Evolutionary conservation across 2,329 filamentous ascomycete species (phyloP), one percentile per base, ranked within the genome.

Genomic region (Xylaria polymorpha): DNA sequence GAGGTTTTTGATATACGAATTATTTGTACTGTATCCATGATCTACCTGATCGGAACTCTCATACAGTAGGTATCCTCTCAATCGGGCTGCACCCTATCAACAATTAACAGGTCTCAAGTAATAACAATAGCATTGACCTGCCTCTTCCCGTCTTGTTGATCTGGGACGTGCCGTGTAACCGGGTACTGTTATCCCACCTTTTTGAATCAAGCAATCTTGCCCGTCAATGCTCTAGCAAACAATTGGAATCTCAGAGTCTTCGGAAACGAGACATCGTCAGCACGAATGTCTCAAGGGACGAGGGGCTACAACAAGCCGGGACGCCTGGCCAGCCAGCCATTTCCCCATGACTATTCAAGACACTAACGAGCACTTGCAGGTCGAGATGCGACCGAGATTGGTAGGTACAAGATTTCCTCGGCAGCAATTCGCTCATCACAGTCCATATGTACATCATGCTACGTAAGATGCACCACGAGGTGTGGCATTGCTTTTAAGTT

Each of bases 301-400:
- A 55, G 41, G 50, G 48, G 61, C n/a, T 39, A 20, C 48, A 32
- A n/a, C 22, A 39, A 57, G 57, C 48, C n/a, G 43, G 61, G 48
- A 57, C 55, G 48, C 43, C 5, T 62, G 62, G 61, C 61, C 50
- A 46, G 63, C 65, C 58, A 65, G 65, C 61, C 65, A 63, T 64
- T 62, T 68, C 44, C 37, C 46, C 61, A 61, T 15, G 44, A 65
- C 66, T 68, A 60, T 61, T 68, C 56, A 32, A 62, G 51, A 59
- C 68, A 60, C 66, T 71, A 63, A 66, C 57, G 61, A 64, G 61
- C 60, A 65, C 68, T 50, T 67, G 61, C 67, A 67, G 64, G 61
- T 64, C 51, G 29, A 58, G 46, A 59, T 62, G 57, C 61, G 50
- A 65, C 65, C 51, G 41, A 65, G 56, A 65, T 59, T 44, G 67